Evolutionary conservation across 495 filamentous ascomycete species (phyloP).

Genomic region (Hyaloscypha finlandica): DNA sequence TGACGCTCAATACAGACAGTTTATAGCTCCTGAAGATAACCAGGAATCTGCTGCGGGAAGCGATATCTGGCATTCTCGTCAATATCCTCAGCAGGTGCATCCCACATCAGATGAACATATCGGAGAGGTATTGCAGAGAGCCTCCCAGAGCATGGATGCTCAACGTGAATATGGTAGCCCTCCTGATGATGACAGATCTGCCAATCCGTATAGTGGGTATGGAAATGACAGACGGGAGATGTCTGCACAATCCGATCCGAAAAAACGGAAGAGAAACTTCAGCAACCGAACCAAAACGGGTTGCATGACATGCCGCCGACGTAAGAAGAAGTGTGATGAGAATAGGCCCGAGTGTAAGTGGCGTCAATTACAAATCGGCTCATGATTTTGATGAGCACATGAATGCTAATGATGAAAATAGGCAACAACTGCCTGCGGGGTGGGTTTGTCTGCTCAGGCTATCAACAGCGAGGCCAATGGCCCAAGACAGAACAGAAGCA

Average conservation of each 20-base stretch:
- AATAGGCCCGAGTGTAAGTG: conserved; percentile 85
- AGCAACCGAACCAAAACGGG: conserved; percentile 97
- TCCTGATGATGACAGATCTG: conserved; percentile 44
- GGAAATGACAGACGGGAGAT: conserved; percentile 48
- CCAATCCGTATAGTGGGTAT: conserved; percentile 45
- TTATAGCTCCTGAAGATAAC: conserved; percentile 36
- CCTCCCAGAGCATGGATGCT: conserved; percentile 29
- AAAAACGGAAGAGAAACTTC: conserved; percentile 84
- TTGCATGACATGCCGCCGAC: conserved; percentile 88
- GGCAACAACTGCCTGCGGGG: conserved; percentile 92
- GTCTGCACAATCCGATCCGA: conserved; percentile 67
- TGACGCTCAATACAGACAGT: conserved; percentile 33
- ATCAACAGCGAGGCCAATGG: conserved; percentile 74
- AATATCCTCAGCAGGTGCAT: conserved; percentile 41
- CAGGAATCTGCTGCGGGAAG: conserved; percentile 40
- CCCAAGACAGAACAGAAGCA: conserved; percentile 61
- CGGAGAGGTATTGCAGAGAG: conserved; percentile 37
- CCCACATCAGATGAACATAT: conserved; percentile 49
- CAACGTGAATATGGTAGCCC: conserved; percentile 50
- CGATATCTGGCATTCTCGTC: conserved; percentile 46
- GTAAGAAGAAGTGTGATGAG: conserved; percentile 99
- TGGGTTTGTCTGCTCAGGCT: conserved; percentile 93
- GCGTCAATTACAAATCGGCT: neutral
- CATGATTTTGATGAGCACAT: neutral
- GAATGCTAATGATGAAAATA: conserved; percentile 39